Evolutionary conservation across 192 early-diverging fungal genomes (phyloP).

Genomic region (Chytriomyces confervae): DNA sequence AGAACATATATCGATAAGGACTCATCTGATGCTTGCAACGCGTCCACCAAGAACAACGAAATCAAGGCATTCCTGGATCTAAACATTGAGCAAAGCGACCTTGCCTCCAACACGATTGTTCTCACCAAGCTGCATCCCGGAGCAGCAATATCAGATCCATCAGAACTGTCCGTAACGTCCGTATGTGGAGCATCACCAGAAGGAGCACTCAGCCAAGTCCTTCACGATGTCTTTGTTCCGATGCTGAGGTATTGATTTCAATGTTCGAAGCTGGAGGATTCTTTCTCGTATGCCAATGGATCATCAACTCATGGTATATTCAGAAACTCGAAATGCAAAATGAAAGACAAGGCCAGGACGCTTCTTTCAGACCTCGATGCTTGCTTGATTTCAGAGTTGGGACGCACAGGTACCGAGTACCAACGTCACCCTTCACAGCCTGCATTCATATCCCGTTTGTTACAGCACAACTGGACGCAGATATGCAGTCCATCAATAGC

Average conservation of each 20-base stretch:
- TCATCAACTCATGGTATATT: too few relatives aligned
- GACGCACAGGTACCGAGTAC: constrained; percentile 5
- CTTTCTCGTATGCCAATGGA: too few relatives aligned
- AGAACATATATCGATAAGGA: neutral
- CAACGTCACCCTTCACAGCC: neutral
- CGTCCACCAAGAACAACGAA: constrained; percentile 2
- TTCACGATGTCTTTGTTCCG: constrained; percentile 31
- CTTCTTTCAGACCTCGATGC: constrained; percentile 23
- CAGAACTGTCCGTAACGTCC: constrained; percentile 15
- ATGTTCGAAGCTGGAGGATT: too few relatives aligned
- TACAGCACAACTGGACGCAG: neutral
- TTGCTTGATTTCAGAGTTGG: neutral
- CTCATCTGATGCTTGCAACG: neutral
- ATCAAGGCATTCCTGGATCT: constrained; percentile 21
- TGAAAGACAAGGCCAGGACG: constrained; percentile 11
- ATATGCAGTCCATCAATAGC: neutral
- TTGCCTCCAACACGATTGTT: constrained; percentile 13
- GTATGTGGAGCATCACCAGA: constrained; percentile 17
- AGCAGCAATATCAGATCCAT: constrained; percentile 5
- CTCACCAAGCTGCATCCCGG: constrained; percentile 27
- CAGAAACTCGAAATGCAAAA: constrained; percentile 28
- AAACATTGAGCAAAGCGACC: constrained; percentile 29
- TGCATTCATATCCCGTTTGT: neutral
- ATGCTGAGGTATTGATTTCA: constrained; percentile 2
- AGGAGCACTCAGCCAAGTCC: constrained; percentile 16